These are phyloP conservation scores for Biancaea sappan DNA, from an alignment of 306 rosid genomes.

Conservation along the genomic window DNA sequence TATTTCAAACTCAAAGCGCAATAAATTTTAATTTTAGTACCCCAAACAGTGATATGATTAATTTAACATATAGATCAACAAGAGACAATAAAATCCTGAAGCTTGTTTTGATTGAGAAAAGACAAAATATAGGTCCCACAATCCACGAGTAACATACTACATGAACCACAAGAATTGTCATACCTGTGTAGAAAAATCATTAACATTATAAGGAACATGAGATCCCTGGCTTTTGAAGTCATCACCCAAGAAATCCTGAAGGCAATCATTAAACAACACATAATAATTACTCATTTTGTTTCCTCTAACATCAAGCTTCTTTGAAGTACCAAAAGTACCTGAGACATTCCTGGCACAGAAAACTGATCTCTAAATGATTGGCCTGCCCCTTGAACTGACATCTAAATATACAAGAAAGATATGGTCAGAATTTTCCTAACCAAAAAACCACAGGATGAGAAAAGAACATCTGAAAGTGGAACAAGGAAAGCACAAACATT, in stretches of 20 bases:
- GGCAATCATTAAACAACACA: conserved; percentile 27
- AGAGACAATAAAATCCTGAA: neutral
- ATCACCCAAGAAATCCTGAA: conserved; percentile 96
- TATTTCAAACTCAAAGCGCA: neutral
- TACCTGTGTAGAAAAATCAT: conserved; percentile 96
- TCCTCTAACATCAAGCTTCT: conserved; percentile 4
- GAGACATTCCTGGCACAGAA: conserved; percentile 92
- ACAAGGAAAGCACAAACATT: conserved; percentile 54
- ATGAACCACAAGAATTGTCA: conserved; percentile 13
- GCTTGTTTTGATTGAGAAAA: neutral
- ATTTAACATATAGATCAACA: neutral
- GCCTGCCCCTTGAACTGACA: conserved; percentile 82
- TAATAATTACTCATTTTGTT: no score
- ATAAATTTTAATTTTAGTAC: neutral
- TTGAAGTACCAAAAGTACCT: conserved; percentile 50
- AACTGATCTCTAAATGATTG: conserved; percentile 93
- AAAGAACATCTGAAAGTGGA: conserved; percentile 15
- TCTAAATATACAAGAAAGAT: conserved; percentile 48
- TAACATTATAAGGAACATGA: conserved; percentile 92
- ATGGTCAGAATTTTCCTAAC: conserved; percentile 32
- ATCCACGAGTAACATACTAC: neutral
- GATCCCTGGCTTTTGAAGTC: conserved; percentile 99
- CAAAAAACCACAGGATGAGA: neutral
- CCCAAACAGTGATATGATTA: neutral
- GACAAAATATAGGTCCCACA: conserved; percentile 1